Evolutionary conservation across 2,329 filamentous ascomycete genomes (phyloP).

Genomic region (Ophidiomyces ophidiicola): DNA sequence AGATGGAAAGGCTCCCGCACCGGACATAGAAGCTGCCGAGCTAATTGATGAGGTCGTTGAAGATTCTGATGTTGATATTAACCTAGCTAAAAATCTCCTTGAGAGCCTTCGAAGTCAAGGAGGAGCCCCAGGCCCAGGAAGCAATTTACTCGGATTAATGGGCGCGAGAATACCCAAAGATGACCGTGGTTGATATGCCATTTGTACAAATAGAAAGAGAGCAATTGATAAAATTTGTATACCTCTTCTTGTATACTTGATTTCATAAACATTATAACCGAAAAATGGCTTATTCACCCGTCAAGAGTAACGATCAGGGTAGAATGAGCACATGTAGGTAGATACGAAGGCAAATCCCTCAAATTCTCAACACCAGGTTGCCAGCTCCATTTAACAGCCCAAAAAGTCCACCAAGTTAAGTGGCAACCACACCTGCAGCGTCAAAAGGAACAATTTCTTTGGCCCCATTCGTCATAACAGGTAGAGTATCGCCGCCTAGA

Average conservation of each 20-base stretch:
- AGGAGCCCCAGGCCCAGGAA: slow-evolving; percentile 71
- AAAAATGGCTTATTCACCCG: too few relatives aligned
- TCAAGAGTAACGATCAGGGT: too few relatives aligned
- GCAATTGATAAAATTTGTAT: too few relatives aligned
- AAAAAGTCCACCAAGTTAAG: background rate
- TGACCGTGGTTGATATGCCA: slow-evolving; percentile 34
- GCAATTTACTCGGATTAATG: slow-evolving; percentile 79
- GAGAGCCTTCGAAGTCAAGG: slow-evolving; percentile 87
- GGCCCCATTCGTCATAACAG: slow-evolving; percentile 13
- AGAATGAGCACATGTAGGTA: too few relatives aligned
- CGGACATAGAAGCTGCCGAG: slow-evolving; percentile 16
- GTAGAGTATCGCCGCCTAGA: slow-evolving; percentile 13
- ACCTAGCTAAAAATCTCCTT: slow-evolving; percentile 77
- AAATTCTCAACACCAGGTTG: too few relatives aligned
- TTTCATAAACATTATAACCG: too few relatives aligned
- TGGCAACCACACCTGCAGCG: slow-evolving; percentile 12
- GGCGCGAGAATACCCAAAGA: slow-evolving; percentile 70
- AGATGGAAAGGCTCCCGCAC: slow-evolving; percentile 22
- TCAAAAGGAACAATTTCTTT: slow-evolving; percentile 15
- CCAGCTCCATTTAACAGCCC: background rate
- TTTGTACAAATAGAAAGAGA: too few relatives aligned
- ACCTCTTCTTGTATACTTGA: too few relatives aligned
- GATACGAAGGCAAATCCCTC: too few relatives aligned
- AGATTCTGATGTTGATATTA: slow-evolving; percentile 68
- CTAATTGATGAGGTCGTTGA: slow-evolving; percentile 22